Evolutionary conservation across 2,329 filamentous ascomycete genomes (phyloP).

Genomic region (Periglandula ipomoeae): DNA sequence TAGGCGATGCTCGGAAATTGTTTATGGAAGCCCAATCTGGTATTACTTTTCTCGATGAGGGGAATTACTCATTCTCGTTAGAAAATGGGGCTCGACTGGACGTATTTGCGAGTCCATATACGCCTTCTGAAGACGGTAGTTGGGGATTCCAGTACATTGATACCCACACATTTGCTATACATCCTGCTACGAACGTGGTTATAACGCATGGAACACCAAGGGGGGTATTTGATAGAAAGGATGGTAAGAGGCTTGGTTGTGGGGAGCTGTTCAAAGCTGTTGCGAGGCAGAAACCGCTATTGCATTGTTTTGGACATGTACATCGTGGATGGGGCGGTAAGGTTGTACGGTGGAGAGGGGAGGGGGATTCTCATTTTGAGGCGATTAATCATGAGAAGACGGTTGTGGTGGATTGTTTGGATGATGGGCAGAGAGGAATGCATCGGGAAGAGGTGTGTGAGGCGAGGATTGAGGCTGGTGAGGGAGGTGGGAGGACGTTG

Average conservation of each 20-base stretch:
- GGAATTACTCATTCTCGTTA: conserved; percentile 28
- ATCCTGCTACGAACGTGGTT: too few relatives aligned
- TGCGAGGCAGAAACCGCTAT: conserved; percentile 17
- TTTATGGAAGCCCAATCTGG: conserved; percentile 15
- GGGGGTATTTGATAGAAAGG: neutral
- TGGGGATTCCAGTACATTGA: neutral
- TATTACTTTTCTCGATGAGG: conserved; percentile 33
- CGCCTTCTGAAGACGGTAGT: neutral
- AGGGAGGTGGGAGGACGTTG: too few relatives aligned
- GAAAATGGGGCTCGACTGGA: conserved; percentile 25
- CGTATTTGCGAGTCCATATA: neutral
- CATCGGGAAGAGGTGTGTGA: too few relatives aligned
- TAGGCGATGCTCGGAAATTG: conserved; percentile 19
- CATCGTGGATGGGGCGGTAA: conserved; percentile 29
- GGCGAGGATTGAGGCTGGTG: too few relatives aligned
- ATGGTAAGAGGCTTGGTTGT: conserved; percentile 20
- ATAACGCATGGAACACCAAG: too few relatives aligned
- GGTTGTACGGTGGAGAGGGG: conserved; percentile 35
- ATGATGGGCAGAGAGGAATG: too few relatives aligned
- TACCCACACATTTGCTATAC: neutral
- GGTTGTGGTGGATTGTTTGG: conserved; percentile 24
- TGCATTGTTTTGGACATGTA: conserved; percentile 30
- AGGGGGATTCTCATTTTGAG: conserved; percentile 32
- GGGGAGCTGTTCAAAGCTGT: conserved; percentile 21
- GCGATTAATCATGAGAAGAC: conserved; percentile 39